Base-by-base conservation (phyloP, 1,139 yeast species). In the Diutina ranongensis region DNA sequence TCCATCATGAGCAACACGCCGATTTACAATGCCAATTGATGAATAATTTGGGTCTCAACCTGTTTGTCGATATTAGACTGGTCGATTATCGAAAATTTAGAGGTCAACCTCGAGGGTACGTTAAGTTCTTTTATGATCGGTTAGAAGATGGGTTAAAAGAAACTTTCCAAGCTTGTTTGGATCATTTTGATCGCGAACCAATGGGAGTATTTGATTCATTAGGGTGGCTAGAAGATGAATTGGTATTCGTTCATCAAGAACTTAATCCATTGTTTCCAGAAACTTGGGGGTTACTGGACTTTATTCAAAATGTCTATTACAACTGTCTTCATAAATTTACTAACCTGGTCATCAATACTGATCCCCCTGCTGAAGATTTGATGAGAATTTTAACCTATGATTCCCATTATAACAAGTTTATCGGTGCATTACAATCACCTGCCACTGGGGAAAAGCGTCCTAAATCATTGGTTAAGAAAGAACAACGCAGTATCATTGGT, bases 211-310 rank as follows among this genome's bases (percentile, higher is more conserved):
- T 83, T 50, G 83, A 82, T 38, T 80, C 83, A 51, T 65, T 89
- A 46, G 82, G 80, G 48, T 89, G 97, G 94, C 74, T 89, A 18
- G 88, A 83, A 58, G 82, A 83, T 51, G 97, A 92, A 55, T 64
- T 92, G 49, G 63, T 72, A 31, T 73, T 81, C 49, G 86, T 83
- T 1, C 73, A 76, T 47, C 74, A 74, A 35, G 78, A 77, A 20
- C 64, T 87, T 44, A 62, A 71, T 2, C 68, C 67, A n/a, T 70
- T 81, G 46, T 88, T 94, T 28, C 82, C 85, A 0, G 51, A 54
- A 10, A 68, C 74, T 48, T 92, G 97, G 97, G 72, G 78, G 45
- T 70, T 89, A 27, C 78, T 80, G 54, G 67, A 72, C 21, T 75
- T 74, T 49, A 76, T 81, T 47, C 81, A 81, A 53, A 68, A 71